A percentile compares a stretch with the other conserved stretches of the same genome.
Evolutionary conservation across 2,329 filamentous ascomycete species (phyloP).

Genomic region (Chalara sp.): DNA sequence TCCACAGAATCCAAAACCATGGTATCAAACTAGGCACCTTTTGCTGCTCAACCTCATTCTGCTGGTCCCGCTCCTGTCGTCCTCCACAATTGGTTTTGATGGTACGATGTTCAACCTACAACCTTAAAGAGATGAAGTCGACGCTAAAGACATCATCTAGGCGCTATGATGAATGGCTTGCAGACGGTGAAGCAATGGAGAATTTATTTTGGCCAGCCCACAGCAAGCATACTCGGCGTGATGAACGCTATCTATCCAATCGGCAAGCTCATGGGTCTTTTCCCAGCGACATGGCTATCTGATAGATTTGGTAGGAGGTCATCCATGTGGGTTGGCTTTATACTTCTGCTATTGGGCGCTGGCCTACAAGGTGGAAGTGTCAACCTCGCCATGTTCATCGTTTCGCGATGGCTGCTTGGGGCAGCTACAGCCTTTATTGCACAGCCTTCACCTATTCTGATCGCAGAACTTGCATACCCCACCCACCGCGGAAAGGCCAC

Average conservation of each 20-base stretch:
- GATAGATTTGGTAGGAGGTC: slow-evolving; percentile 25
- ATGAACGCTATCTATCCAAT: slow-evolving; percentile 26
- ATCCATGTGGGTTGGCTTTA: slow-evolving; percentile 22
- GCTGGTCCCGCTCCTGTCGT: slow-evolving; percentile 12
- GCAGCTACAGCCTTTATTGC: slow-evolving; percentile 35
- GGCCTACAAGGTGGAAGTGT: slow-evolving; percentile 31
- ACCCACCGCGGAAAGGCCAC: slow-evolving; percentile 27
- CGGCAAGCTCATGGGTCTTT: slow-evolving; percentile 29
- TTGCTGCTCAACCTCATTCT: slow-evolving; percentile 15
- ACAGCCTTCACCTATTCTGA: slow-evolving; percentile 29
- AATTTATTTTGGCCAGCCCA: slow-evolving; percentile 26
- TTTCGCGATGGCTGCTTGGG: slow-evolving; percentile 32
- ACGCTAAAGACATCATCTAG: slow-evolving; percentile 3
- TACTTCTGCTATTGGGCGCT: slow-evolving; percentile 30
- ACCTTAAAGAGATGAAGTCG: too few relatives aligned
- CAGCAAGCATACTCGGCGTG: slow-evolving; percentile 25
- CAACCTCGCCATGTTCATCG: slow-evolving; percentile 29
- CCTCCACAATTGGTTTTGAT: slow-evolving; percentile 14
- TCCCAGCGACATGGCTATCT: slow-evolving; percentile 28
- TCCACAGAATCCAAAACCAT: too few relatives aligned
- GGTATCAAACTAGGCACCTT: slow-evolving; percentile 2
- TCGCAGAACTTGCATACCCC: slow-evolving; percentile 31
- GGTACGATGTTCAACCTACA: slow-evolving; percentile 4
- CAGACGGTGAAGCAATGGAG: slow-evolving; percentile 32
- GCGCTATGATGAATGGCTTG: slow-evolving; percentile 28